A percentile compares a stretch with the other conserved stretches of the same genome.
Conservation (phyloP, 768 basidiomycete species). For the Gyrodon lividus region DNA sequence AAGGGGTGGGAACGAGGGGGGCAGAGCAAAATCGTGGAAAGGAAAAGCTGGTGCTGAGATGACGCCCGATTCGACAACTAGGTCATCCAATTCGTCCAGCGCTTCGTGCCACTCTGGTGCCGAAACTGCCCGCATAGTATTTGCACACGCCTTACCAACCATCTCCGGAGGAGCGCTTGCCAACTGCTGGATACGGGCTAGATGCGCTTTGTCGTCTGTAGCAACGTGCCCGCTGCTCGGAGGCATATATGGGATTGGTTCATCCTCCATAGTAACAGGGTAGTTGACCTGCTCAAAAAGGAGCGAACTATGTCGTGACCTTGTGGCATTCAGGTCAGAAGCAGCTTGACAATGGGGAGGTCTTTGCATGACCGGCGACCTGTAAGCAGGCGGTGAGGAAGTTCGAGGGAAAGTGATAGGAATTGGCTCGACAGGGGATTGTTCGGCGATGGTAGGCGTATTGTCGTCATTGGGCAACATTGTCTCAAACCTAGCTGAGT, state of each 20-base stretch:
- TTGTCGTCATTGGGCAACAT: background rate
- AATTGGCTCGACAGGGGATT: constrained; percentile 1
- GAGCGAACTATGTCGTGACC: constrained; percentile 12
- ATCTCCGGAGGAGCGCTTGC: constrained; percentile 51
- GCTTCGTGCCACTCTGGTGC: constrained; percentile 58
- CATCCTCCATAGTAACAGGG: constrained; percentile 9
- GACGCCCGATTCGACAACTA: constrained; percentile 8
- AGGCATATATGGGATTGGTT: constrained; percentile 29
- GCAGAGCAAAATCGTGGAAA: constrained; percentile 6
- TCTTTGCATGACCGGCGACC: constrained; percentile 25
- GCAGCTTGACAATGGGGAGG: constrained; percentile 10
- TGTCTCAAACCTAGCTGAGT: constrained; percentile 4
- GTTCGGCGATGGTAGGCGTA: constrained; percentile 2
- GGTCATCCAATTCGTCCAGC: constrained; percentile 35
- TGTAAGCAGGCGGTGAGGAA: constrained; percentile 47
- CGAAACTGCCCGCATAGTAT: constrained; percentile 33
- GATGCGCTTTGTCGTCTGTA: constrained; percentile 60
- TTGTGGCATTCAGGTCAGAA: constrained; percentile 5
- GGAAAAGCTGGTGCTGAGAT: constrained; percentile 4
- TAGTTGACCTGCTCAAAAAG: constrained; percentile 5
- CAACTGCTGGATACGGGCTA: constrained; percentile 50
- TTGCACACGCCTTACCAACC: constrained; percentile 14
- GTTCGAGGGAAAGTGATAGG: constrained; percentile 22
- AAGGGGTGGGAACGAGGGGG: constrained; percentile 26
- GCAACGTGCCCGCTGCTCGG: constrained; percentile 56